Percentiles rank a stretch among this genome's conserved stretches.
Conservation (phyloP, 768 basidiomycete genomes). For the Pulveroboletus sp. region DNA sequence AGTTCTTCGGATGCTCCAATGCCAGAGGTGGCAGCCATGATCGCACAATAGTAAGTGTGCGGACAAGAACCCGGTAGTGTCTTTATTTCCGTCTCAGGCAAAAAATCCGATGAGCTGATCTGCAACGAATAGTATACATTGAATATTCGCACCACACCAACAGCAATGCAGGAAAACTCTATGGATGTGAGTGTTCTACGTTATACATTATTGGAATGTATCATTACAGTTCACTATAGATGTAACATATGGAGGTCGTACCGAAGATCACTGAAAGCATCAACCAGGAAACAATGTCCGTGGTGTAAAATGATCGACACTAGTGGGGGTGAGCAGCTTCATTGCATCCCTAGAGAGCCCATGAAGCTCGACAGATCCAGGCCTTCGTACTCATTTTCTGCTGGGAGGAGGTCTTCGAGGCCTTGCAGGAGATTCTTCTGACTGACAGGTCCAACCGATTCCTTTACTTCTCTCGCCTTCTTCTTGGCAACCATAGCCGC, state of each 20-base stretch:
- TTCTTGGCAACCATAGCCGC: conserved; percentile 46
- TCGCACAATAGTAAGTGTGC: not conserved
- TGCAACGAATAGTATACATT: too few species aligned
- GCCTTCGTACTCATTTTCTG: conserved; percentile 89
- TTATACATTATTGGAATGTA: conserved; percentile 33
- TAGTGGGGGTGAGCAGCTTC: conserved; percentile 7
- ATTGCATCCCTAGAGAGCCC: conserved; percentile 64
- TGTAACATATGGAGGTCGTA: conserved; percentile 30
- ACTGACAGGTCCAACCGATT: conserved; percentile 51
- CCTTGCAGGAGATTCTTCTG: conserved; percentile 87
- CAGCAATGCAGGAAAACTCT: conserved; percentile 15
- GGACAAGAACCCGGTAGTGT: too few species aligned
- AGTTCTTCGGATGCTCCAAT: conserved; percentile 62
- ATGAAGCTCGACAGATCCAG: conserved; percentile 86
- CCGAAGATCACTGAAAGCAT: conserved; percentile 10
- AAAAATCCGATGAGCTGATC: not conserved
- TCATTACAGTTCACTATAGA: conserved; percentile 32
- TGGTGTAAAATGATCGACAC: conserved; percentile 12
- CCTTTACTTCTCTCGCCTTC: conserved; percentile 48
- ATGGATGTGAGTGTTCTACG: conserved; percentile 21
- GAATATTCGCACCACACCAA: not conserved
- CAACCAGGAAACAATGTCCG: conserved; percentile 10
- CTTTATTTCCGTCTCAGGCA: not conserved
- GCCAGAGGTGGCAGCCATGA: conserved; percentile 72
- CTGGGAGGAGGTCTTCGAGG: conserved; percentile 84